Evolutionary conservation across 202 grass and related monocot genomes (phyloP).

Genomic region (Hordeum pubiflorum): DNA sequence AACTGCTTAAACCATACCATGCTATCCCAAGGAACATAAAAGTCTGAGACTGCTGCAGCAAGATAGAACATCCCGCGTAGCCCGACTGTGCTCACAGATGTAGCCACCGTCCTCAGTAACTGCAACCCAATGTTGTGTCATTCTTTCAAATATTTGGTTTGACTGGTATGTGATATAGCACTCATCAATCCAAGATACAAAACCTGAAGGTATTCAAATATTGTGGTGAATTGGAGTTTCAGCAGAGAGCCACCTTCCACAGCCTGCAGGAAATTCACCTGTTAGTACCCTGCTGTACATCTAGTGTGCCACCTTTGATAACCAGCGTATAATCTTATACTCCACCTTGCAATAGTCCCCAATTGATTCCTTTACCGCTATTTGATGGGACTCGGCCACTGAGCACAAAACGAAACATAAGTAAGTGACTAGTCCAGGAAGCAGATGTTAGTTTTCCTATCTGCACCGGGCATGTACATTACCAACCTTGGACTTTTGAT

Average conservation of each 20-base stretch:
- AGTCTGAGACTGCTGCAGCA: slow-evolving; percentile 91
- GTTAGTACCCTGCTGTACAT: background rate
- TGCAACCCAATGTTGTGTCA: slow-evolving; percentile 22
- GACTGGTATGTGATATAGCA: background rate
- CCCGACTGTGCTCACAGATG: slow-evolving; percentile 53
- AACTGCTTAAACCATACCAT: slow-evolving; percentile 49
- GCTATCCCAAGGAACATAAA: slow-evolving; percentile 87
- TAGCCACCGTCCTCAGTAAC: slow-evolving; percentile 73
- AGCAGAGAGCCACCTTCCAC: slow-evolving; percentile 65
- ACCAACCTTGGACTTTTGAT: slow-evolving; percentile 81
- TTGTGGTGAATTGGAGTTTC: slow-evolving; percentile 89
- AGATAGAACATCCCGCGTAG: slow-evolving; percentile 76
- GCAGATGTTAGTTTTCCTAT: background rate
- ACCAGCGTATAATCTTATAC: background rate
- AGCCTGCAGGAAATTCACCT: slow-evolving; percentile 46
- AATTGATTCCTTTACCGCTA: slow-evolving; percentile 62
- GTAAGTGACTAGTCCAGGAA: background rate
- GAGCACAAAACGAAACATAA: background rate
- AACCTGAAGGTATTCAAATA: slow-evolving; percentile 99
- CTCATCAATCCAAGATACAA: background rate
- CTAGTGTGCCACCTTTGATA: background rate
- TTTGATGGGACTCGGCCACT: slow-evolving; percentile 48
- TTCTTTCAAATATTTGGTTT: background rate
- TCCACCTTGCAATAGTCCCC: slow-evolving; percentile 53
- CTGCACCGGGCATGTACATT: background rate